Conservation (phyloP, 2,329 filamentous ascomycete genomes). For the Rutstroemia sp. region DNA sequence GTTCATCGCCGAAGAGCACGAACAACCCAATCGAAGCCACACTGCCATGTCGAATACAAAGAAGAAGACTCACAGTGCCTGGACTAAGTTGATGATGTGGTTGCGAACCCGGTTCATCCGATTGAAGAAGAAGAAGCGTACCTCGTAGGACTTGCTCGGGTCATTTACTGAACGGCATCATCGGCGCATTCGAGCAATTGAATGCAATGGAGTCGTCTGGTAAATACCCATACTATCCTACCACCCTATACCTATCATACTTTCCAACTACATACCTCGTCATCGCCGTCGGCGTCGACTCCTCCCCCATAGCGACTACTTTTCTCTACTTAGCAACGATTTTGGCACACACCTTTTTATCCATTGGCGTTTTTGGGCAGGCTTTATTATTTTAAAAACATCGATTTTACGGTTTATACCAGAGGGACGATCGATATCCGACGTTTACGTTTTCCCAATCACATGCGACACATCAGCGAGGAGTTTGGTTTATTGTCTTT, state of each 20-base stretch:
- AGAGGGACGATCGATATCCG: conserved; percentile 7
- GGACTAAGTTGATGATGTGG: conserved; percentile 59
- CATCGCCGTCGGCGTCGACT: too few relatives aligned
- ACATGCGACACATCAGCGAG: conserved; percentile 11
- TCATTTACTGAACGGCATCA: background rate
- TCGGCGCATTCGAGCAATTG: background rate
- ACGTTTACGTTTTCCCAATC: conserved; percentile 6
- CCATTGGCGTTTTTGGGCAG: background rate
- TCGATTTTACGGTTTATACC: conserved; percentile 6
- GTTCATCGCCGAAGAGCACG: conserved; percentile 3
- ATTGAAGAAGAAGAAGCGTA: conserved; percentile 23
- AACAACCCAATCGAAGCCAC: background rate
- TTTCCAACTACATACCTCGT: too few relatives aligned
- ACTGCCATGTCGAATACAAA: conserved; percentile 31
- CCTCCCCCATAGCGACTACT: too few relatives aligned
- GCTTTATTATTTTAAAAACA: background rate
- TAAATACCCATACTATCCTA: too few relatives aligned
- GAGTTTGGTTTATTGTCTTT: conserved; percentile 6
- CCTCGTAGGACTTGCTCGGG: background rate
- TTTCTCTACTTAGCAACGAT: background rate
- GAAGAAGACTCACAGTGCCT: conserved; percentile 52
- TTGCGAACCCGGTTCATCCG: conserved; percentile 49
- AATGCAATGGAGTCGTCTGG: background rate
- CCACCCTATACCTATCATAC: too few relatives aligned
- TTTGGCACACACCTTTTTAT: background rate